phyloP scores from a whole-genome alignment of 345 rosid species.

The Corchorus olitorius region DNA sequence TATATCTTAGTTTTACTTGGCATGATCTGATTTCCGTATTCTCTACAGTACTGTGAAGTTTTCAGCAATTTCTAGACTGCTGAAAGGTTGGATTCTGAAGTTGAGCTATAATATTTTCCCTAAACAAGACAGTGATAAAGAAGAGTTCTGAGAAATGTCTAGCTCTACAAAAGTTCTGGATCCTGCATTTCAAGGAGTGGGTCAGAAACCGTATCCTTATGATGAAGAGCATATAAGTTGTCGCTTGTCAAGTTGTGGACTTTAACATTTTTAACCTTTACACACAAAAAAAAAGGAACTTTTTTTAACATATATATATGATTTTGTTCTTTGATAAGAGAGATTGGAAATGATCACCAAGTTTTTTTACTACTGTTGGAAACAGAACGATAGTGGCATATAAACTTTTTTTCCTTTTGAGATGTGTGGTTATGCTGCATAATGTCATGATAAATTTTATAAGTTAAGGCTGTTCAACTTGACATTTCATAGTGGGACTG shows the following conservation, averaged over 20 bases:
- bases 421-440: slow-evolving; percentile 25
- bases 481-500: slow-evolving; percentile 81
- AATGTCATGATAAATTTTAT: slow-evolving; percentile 17
- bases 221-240: slow-evolving; percentile 15
- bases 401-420: neutral
- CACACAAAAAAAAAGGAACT: neutral
- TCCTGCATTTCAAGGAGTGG: slow-evolving; percentile 96
- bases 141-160: slow-evolving; percentile 57
- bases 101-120: slow-evolving; percentile 4
- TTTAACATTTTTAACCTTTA: neutral
- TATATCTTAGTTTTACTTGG: slow-evolving; percentile 2
- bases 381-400: neutral
- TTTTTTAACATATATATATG: neutral
- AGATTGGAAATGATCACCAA: neutral
- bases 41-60: slow-evolving; percentile 22
- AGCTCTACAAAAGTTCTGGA: slow-evolving; percentile 75
- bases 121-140: slow-evolving; percentile 8
- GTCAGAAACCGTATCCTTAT: slow-evolving; percentile 92
- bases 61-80: slow-evolving; percentile 21
- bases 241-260: slow-evolving; percentile 3
- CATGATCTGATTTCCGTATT: neutral
- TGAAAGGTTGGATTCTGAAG: slow-evolving; percentile 14
- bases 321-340: slow-evolving; percentile 7
- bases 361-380: slow-evolving; percentile 4
- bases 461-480: slow-evolving; percentile 45